Conservation (phyloP, 106 monocot species). For the Posidonia australis region DNA sequence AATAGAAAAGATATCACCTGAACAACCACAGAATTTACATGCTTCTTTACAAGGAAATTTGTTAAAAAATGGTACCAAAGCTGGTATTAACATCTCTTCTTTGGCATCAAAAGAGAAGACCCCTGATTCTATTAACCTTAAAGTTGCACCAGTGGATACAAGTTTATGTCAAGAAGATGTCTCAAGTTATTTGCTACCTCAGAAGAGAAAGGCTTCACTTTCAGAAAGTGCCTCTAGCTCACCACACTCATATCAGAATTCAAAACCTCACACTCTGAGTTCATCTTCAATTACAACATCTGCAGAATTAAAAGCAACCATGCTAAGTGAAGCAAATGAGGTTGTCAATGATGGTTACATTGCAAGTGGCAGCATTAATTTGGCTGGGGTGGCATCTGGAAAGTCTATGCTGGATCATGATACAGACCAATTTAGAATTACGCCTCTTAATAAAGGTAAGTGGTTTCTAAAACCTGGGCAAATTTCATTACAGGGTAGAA, state of each 20-base stretch:
- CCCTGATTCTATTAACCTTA: background rate
- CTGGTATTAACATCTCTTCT: background rate
- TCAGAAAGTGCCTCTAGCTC: background rate
- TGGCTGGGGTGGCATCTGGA: background rate
- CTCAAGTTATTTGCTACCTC: background rate
- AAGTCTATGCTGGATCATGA: background rate
- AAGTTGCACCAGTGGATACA: background rate
- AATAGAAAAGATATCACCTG: background rate
- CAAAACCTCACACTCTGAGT: background rate
- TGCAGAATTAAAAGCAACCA: background rate
- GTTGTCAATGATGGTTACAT: background rate
- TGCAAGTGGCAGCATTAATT: background rate
- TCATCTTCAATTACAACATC: background rate
- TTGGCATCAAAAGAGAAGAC: background rate
- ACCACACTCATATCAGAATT: background rate
- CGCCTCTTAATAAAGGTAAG: background rate
- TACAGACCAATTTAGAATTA: background rate
- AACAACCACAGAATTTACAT: background rate
- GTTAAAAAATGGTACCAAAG: background rate
- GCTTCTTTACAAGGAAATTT: background rate
- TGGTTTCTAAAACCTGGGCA: background rate
- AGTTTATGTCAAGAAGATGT: background rate
- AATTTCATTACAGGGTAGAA: background rate
- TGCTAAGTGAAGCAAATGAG: background rate
- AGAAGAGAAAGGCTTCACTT: background rate